phyloP scores from a whole-genome alignment of 2,329 filamentous ascomycete species.

The Colletotrichum sp. region DNA sequence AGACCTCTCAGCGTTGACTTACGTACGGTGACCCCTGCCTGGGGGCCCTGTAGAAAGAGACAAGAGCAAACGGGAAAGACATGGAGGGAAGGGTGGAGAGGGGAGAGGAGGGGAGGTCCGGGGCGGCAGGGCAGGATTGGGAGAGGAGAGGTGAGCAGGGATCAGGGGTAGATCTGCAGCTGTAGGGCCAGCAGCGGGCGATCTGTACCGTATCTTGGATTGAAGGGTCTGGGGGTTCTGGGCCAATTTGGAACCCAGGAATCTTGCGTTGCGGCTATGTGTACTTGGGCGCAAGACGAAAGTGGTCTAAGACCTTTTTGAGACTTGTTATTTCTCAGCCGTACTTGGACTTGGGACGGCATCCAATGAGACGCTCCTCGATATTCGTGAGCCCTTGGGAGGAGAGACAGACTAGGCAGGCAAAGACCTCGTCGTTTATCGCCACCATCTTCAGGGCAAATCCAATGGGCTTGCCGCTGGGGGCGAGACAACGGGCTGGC shows the following conservation, averaged over 20 bases:
- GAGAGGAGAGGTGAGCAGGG: neutral
- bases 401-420: neutral
- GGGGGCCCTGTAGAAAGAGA: neutral
- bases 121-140: neutral
- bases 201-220: conserved; percentile 3
- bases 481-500: neutral
- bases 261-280: neutral
- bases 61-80: neutral
- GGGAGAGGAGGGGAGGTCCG: neutral
- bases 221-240: neutral
- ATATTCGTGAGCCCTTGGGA: neutral
- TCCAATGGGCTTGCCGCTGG: neutral
- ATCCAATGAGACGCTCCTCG: neutral
- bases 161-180: neutral
- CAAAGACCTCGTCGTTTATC: neutral
- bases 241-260: neutral
- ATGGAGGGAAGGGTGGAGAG: neutral
- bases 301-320: neutral
- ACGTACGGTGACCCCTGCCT: neutral
- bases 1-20: neutral
- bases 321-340: neutral
- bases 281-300: neutral
- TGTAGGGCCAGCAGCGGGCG: conserved; percentile 6
- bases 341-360: neutral
- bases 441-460: neutral